Base-by-base conservation (phyloP, 257 asterid species). In the Hygrophila difformis region DNA sequence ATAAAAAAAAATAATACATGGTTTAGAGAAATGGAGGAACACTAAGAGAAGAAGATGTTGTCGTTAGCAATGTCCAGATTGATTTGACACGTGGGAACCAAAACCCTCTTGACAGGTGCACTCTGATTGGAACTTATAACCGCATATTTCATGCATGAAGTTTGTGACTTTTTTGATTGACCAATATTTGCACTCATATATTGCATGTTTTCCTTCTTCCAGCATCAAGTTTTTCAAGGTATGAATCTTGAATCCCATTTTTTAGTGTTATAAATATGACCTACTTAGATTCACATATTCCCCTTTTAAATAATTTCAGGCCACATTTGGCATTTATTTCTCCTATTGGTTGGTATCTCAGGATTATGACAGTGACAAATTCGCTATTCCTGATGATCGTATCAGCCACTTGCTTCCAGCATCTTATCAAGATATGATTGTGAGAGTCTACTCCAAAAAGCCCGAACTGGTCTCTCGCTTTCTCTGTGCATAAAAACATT, bases 181-280 rank as follows among this genome's bases (percentile, higher is more conserved):
- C 29, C 29, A 2, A 24, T 55, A 35, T 41, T 52, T 26, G 52
- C 26, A 6, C 55, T 19, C 18, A 14, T 64, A 53, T 36, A 66
- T 65, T 67, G 39, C 67, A 13, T 41, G 45, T 28, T 36, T 77
- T 75, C 49, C 47, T 29, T 60, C 56, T 44, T 47, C 61, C 87
- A 89, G 97, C 67, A 64, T 89, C 84, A 70, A 72, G 14, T 89
- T 89, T 78, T 89, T 89, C 87, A 56, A 79, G 95, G 97, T 84
- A 82, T 17, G 63, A 34, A 16, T 59, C 13, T 3, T 22, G 14
- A 39, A 20, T 57, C 33, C 48, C 59, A 31, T 28, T 1, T 31
- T 58, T 22, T 39, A 34, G n/a, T n/a, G n/a, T n/a, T n/a, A n/a
- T n/a, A n/a, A n/a, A n/a, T n/a, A n/a, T n/a, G n/a, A n/a, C n/a